Base-by-base conservation (phyloP, 2,329 filamentous ascomycete genomes). In the Ophiocordyceps robertsii region DNA sequence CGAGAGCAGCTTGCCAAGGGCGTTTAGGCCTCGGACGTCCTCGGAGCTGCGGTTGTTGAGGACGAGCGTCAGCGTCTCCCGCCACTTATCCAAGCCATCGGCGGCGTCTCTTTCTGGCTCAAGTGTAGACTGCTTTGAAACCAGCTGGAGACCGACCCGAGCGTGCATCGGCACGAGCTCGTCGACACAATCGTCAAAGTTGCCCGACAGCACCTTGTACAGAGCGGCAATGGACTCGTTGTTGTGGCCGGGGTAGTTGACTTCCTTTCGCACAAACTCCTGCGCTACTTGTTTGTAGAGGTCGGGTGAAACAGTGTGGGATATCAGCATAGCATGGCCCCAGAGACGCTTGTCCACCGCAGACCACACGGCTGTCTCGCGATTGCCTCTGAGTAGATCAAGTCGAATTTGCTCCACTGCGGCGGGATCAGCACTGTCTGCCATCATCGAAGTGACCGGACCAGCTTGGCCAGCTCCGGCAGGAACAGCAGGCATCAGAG, bases 311-410 rank as follows among this genome's bases (percentile, higher is more conserved):
- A 94, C 60, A 0, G 78, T 80, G 46, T 78, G 75, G 2, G 92
- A 83, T 31, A 98, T 82, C 17, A 98, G 70, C 73, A 98, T 84
- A 3, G 92, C 93, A 60, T 98, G 93, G 2, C 87, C 92, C 93
- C 93, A 98, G 3, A 98, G 68, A 39, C 89, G 79, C 59, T 89
- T 88, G 59, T 98, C 92, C 29, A 88, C 90, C 5, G 92, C 89
- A 49, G 83, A 73, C 90, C 90, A 96, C 0, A 93, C 84, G 6
- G 92, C 92, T 51, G 89, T 86, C 55, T 95, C 88, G 19, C 88
- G 77, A 38, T 96, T 82, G 10, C 93, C 92, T 43, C 76, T 68
- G 9, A 94, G 69, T 5, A 98, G 72, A 53, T 79, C 71, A 38
- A 72, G 79, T 27, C 85, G 82, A 38, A 96, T 71, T 44, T 80